Evolutionary conservation across 495 filamentous ascomycete genomes (phyloP).

Genomic region (Talaromyces stipitatus): DNA sequence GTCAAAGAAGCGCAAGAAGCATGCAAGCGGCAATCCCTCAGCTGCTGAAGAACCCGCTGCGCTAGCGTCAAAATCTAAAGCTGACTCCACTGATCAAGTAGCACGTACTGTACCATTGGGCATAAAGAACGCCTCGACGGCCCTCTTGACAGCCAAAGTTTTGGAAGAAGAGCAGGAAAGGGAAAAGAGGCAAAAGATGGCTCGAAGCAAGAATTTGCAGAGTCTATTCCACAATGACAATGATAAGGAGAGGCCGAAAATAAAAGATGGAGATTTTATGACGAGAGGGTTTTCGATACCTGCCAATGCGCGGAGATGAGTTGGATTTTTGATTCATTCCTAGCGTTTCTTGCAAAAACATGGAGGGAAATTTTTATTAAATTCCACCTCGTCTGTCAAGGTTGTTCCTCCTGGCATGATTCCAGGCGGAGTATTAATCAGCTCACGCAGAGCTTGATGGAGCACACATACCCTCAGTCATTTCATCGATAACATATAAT

Average conservation of each 20-base stretch:
- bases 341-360: not conserved
- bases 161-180: slow-evolving; percentile 75
- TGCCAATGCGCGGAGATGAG: slow-evolving; percentile 3
- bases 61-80: not conserved
- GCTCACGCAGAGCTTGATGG: too few species aligned
- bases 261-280: slow-evolving; percentile 66
- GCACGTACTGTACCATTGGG: slow-evolving; percentile 29
- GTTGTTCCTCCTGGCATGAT: too few species aligned
- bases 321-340: not conserved
- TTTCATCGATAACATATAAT: too few species aligned
- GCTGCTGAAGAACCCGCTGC: slow-evolving; percentile 1
- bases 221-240: slow-evolving; percentile 56
- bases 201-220: slow-evolving; percentile 59
- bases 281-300: slow-evolving; percentile 66
- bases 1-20: slow-evolving; percentile 64
- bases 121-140: slow-evolving; percentile 84
- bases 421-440: too few species aligned
- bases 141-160: slow-evolving; percentile 75
- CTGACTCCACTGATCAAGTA: slow-evolving; percentile 11
- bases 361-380: too few species aligned
- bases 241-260: slow-evolving; percentile 38
- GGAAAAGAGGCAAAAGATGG: slow-evolving; percentile 71
- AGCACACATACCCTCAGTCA: too few species aligned
- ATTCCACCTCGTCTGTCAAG: too few species aligned
- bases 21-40: slow-evolving; percentile 22